Evolutionary conservation across 2,329 filamentous ascomycete genomes (phyloP).

Genomic region (Aspergillus versicolor): DNA sequence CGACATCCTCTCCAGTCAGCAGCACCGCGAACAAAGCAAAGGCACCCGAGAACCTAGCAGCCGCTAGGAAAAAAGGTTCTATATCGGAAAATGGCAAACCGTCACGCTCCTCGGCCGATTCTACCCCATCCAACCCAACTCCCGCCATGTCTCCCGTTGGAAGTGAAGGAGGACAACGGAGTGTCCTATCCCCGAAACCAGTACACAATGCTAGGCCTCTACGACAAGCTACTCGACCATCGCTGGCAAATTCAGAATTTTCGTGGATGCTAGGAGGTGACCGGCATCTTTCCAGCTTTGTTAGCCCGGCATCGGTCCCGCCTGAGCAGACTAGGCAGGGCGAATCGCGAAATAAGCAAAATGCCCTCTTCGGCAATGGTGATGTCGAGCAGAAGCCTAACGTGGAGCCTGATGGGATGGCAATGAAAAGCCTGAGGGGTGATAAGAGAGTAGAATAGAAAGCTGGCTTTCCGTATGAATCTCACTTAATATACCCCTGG

Average conservation of each 20-base stretch:
- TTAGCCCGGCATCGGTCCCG: constrained; percentile 44
- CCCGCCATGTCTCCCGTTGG: constrained; percentile 11
- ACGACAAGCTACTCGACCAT: constrained; percentile 35
- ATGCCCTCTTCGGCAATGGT: constrained; percentile 34
- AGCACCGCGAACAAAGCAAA: constrained; percentile 5
- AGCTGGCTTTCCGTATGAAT: neutral
- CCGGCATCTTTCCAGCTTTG: constrained; percentile 46
- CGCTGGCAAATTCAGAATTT: constrained; percentile 48
- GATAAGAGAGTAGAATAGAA: constrained; percentile 17
- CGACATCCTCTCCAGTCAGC: constrained; percentile 2
- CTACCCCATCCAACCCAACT: constrained; percentile 5
- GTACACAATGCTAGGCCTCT: constrained; percentile 22
- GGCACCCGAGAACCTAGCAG: neutral
- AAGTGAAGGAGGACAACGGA: constrained; percentile 7
- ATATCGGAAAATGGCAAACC: constrained; percentile 2
- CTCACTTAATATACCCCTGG: neutral
- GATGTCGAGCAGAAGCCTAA: constrained; percentile 30
- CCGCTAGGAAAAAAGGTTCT: neutral
- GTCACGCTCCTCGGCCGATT: constrained; percentile 4
- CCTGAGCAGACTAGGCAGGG: constrained; percentile 44
- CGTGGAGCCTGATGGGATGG: constrained; percentile 39
- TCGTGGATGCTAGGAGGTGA: constrained; percentile 52
- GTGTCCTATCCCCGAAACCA: constrained; percentile 4
- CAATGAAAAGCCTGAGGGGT: constrained; percentile 39
- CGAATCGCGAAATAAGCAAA: constrained; percentile 30